These are phyloP conservation scores for Schoenoplectus triqueter DNA, from an alignment of 202 grass and related monocot species.

Conservation along the genomic window DNA sequence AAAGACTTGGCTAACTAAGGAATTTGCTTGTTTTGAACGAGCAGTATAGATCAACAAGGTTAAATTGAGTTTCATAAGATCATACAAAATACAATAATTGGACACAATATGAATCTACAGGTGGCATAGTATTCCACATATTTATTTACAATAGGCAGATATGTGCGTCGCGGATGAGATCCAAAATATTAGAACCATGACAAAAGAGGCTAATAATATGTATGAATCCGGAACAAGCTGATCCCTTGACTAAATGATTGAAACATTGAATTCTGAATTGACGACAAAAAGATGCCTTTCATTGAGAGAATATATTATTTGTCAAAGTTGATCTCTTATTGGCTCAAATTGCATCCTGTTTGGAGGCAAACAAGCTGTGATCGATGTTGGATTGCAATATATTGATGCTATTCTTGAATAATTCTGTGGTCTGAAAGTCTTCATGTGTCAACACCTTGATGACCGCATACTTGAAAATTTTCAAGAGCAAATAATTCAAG, in stretches of 20 bases:
- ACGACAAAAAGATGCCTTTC: conserved; percentile 32
- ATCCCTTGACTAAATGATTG: conserved; percentile 40
- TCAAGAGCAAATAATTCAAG: conserved; percentile 16
- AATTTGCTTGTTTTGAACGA: not conserved
- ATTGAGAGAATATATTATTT: conserved; percentile 14
- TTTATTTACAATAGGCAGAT: not conserved
- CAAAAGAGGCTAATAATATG: conserved; percentile 21
- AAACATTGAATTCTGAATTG: conserved; percentile 25
- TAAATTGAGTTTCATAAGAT: not conserved
- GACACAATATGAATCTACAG: not conserved
- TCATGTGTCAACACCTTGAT: conserved; percentile 14
- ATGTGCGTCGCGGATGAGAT: not conserved
- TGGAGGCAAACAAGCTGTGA: not conserved
- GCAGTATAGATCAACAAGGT: not conserved
- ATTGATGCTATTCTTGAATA: not conserved
- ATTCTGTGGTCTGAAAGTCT: conserved; percentile 13
- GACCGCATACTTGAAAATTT: conserved; percentile 4
- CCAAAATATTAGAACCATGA: conserved; percentile 21
- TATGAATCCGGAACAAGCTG: conserved; percentile 1
- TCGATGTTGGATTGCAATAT: conserved; percentile 12
- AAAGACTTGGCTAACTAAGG: not conserved
- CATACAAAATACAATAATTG: not conserved
- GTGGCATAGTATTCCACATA: not conserved
- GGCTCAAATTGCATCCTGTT: conserved; percentile 16
- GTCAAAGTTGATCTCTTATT: conserved; percentile 13